Evolutionary conservation across 768 basidiomycete species (phyloP).

Genomic region (Pisolithus sp.): DNA sequence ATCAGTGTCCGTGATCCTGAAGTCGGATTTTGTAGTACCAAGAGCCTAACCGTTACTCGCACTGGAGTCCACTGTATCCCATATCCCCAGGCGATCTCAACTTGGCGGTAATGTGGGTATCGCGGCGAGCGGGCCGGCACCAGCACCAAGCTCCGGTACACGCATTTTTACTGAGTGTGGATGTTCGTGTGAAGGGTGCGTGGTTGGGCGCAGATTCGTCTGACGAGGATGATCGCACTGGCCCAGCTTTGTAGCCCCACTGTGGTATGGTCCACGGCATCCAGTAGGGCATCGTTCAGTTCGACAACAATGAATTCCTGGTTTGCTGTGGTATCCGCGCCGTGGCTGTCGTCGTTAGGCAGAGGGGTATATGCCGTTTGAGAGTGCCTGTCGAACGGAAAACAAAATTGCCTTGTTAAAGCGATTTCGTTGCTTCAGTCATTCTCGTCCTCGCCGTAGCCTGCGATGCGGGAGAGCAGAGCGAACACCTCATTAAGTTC

Average conservation of each 20-base stretch:
- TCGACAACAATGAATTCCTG: constrained; percentile 36
- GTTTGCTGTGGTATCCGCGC: background rate
- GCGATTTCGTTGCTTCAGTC: constrained; percentile 24
- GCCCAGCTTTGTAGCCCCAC: constrained; percentile 87
- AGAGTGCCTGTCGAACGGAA: constrained; percentile 29
- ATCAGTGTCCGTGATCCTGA: too few relatives aligned
- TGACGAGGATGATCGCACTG: constrained; percentile 66
- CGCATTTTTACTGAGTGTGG: constrained; percentile 21
- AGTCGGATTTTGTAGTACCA: too few relatives aligned
- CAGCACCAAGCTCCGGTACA: constrained; percentile 78
- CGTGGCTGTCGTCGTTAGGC: background rate
- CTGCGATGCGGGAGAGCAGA: constrained; percentile 48
- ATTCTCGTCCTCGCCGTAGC: constrained; percentile 26
- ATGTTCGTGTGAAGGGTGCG: background rate
- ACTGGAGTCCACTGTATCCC: too few relatives aligned
- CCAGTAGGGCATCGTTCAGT: constrained; percentile 65
- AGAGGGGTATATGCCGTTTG: too few relatives aligned
- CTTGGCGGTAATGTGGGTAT: too few relatives aligned
- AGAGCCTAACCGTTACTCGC: too few relatives aligned
- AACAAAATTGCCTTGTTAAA: constrained; percentile 47
- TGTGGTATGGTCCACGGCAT: constrained; percentile 62
- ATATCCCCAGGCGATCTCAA: too few relatives aligned
- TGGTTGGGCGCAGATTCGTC: constrained; percentile 44
- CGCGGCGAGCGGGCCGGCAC: constrained; percentile 76
- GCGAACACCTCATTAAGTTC: constrained; percentile 48